Base-by-base conservation (phyloP, 177 flowering plant genomes). In the Vitis hybrid region DNA sequence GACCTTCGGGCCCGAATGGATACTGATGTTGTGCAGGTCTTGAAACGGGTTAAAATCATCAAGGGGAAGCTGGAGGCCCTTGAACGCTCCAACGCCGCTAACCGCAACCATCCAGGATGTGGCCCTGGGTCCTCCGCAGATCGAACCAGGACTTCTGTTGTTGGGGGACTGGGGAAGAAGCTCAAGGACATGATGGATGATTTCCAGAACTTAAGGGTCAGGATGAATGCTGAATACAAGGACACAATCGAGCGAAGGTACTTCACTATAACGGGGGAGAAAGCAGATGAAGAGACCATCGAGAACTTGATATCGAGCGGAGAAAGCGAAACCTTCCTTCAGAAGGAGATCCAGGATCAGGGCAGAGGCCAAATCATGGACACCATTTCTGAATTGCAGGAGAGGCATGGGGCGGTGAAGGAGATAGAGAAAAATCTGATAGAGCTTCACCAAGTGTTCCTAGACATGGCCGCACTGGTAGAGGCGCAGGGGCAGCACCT, bases 321-420 rank as follows among this genome's bases (percentile, higher is more conserved):
- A 1, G 87, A 84, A 63, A 88, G 89, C 62, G 89, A 88, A 59
- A 77, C 72, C 1, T 84, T 88, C 64, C 67, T 88, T 11, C 91
- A 86, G 58, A 87, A 82, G 76, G 91, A 88, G 1, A 84, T 87
- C 38, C 87, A 87, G 68, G 89, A 84, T 12, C 91, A 87, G 51
- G 89, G 91, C 9, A 76, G 88, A 12, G 91, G 91, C 0, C 82
- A 81, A 65, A 84, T 85, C 3, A 14, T 85, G 61, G 91, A 87
- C 75, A 81, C 91, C n/a, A 85, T 87, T 12, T 82, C 87, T 1
- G 91, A 87, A 62, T 78, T 87, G 13, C 91, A 87, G 67, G 91
- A 87, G 52, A 49, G 91, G 49, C 91, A 84, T 33, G 89, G 85
- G 22, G 82, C 91, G 1, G 87, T 87, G 50, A 87, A 85, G 80